These are phyloP conservation scores for Podaxis pistillaris DNA, from an alignment of 768 basidiomycete genomes.

Conservation along the genomic window DNA sequence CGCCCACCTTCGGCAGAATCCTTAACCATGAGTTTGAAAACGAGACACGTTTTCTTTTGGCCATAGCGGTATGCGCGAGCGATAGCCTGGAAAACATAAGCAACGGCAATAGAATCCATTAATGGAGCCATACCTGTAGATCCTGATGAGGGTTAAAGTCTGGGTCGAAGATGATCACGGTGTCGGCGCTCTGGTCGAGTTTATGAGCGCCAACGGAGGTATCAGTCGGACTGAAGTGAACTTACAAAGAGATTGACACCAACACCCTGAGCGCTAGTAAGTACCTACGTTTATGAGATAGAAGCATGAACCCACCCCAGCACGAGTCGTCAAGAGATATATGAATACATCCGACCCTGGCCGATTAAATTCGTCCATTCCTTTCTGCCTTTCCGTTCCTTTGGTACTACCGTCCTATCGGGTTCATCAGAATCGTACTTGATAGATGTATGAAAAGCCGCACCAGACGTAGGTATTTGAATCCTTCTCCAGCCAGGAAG, in stretches of 20 bases:
- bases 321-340: conserved; percentile 88
- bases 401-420: conserved; percentile 86
- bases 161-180: conserved; percentile 90
- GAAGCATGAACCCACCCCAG: conserved; percentile 51
- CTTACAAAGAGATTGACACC: conserved; percentile 78
- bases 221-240: background rate
- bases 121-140: conserved; percentile 65
- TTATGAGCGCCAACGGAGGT: conserved; percentile 19
- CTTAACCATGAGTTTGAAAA: conserved; percentile 96
- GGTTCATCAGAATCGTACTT: conserved; percentile 6
- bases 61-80: conserved; percentile 93
- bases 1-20: conserved; percentile 81
- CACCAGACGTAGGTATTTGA: conserved; percentile 79
- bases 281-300: background rate
- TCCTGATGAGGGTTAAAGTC: conserved; percentile 99
- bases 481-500: conserved; percentile 78
- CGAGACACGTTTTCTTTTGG: conserved; percentile 90
- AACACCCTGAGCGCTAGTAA: conserved; percentile 52
- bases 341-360: conserved; percentile 86
- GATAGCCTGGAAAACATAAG: conserved; percentile 64
- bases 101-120: background rate
- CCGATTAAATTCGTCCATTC: conserved; percentile 93
- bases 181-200: conserved; percentile 78
- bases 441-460: conserved; percentile 17
- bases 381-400: conserved; percentile 82